Percentiles rank a stretch among this genome's conserved stretches.
Conservation (phyloP, 1,284 basidiomycete species). For the Fomitopsis palustris region DNA sequence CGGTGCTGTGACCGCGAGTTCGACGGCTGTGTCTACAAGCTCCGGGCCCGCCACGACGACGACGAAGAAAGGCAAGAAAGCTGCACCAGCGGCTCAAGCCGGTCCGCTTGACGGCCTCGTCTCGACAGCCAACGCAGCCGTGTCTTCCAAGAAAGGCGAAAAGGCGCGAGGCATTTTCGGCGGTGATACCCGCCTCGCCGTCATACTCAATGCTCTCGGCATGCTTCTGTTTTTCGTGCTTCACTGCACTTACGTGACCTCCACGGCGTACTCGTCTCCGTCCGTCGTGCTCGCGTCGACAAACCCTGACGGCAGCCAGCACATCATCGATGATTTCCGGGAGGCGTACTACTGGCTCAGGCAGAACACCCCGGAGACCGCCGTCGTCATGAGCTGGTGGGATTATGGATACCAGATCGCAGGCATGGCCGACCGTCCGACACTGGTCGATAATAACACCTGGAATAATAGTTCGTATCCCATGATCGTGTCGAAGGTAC, state of each 20-base stretch:
- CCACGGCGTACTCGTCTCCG: slow-evolving; percentile 94
- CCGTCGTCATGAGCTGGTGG: slow-evolving; percentile 99
- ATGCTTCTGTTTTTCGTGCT: slow-evolving; percentile 89
- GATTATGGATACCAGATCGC: slow-evolving; percentile 99
- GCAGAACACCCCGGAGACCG: slow-evolving; percentile 89
- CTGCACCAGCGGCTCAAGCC: slow-evolving; percentile 29
- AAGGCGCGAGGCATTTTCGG: slow-evolving; percentile 71
- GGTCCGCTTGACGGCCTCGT: slow-evolving; percentile 39
- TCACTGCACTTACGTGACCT: slow-evolving; percentile 97
- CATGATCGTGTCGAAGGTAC: slow-evolving; percentile 1
- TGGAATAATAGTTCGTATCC: slow-evolving; percentile 94
- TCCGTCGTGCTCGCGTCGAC: slow-evolving; percentile 91
- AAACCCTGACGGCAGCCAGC: slow-evolving; percentile 82
- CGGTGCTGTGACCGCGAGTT: slow-evolving; percentile 24
- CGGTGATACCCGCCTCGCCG: slow-evolving; percentile 77
- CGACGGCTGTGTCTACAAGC: slow-evolving; percentile 20
- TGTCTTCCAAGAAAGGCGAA: slow-evolving; percentile 25
- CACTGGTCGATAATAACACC: slow-evolving; percentile 98
- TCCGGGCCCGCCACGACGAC: slow-evolving; percentile 47
- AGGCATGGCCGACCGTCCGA: slow-evolving; percentile 97
- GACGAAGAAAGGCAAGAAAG: slow-evolving; percentile 52
- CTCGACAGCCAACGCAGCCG: slow-evolving; percentile 37
- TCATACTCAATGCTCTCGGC: slow-evolving; percentile 75
- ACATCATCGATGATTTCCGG: slow-evolving; percentile 99
- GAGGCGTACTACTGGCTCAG: slow-evolving; percentile 99